Conservation (phyloP, 2,329 filamentous ascomycete genomes). For the Diaporthe citriasiana region DNA sequence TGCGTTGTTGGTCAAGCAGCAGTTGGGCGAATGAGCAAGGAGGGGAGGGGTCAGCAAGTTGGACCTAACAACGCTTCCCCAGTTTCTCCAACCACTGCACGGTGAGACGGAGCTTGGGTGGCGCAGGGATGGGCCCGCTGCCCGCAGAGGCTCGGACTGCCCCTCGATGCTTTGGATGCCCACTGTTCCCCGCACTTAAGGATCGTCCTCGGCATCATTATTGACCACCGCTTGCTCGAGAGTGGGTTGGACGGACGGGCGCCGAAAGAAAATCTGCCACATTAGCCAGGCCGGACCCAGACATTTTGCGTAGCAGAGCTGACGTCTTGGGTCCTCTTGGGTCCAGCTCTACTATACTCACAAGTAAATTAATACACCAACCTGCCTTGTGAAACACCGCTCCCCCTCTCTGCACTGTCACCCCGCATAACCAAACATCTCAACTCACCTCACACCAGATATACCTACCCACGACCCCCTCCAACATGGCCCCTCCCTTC, state of each 20-base stretch:
- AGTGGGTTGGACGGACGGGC: slow-evolving; percentile 15
- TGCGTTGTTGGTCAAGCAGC: background rate
- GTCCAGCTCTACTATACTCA: background rate
- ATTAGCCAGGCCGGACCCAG: background rate
- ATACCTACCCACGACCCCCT: background rate
- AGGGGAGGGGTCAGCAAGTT: slow-evolving; percentile 15
- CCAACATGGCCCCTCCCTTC: slow-evolving; percentile 51
- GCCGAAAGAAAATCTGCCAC: slow-evolving; percentile 29
- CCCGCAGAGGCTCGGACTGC: background rate
- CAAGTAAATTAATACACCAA: background rate
- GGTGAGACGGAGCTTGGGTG: background rate
- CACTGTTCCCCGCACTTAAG: slow-evolving; percentile 25
- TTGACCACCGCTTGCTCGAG: slow-evolving; percentile 26
- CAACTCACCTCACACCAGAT: background rate
- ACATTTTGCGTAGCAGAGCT: background rate
- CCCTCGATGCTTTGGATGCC: background rate
- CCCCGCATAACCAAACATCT: background rate
- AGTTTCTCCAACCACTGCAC: slow-evolving; percentile 6
- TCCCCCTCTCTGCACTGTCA: background rate
- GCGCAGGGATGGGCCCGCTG: background rate
- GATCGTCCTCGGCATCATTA: slow-evolving; percentile 32
- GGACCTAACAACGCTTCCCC: background rate
- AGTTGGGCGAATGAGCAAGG: background rate
- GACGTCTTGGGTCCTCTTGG: slow-evolving; percentile 12
- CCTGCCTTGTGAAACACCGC: background rate